A percentile compares a stretch with the other conserved stretches of the same genome.
These are phyloP conservation scores for Lichtheimia corymbifera DNA, from an alignment of 371 early-diverging fungal genomes.

Conservation along the genomic window DNA sequence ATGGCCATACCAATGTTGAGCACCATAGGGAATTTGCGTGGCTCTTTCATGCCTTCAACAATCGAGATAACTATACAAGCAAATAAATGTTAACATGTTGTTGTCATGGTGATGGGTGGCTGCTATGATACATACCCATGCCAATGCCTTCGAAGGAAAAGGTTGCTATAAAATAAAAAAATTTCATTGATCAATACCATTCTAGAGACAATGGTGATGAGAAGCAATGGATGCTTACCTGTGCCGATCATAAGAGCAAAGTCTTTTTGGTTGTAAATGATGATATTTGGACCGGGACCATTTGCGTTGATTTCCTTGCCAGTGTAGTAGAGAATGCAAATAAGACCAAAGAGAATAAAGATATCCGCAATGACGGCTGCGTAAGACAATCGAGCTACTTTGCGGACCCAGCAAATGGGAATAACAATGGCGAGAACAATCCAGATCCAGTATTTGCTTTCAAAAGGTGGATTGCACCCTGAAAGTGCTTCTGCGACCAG, in stretches of 20 bases:
- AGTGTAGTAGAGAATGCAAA: constrained; percentile 69
- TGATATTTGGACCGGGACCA: constrained; percentile 57
- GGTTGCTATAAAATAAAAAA: constrained; percentile 45
- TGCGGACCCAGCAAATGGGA: constrained; percentile 80
- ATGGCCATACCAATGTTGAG: constrained; percentile 60
- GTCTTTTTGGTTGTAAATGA: constrained; percentile 39
- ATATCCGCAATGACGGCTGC: constrained; percentile 78
- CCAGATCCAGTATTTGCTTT: constrained; percentile 64
- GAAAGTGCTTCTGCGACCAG: constrained; percentile 62
- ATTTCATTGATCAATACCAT: no score
- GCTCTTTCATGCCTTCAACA: constrained; percentile 63
- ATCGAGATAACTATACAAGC: constrained; percentile 46
- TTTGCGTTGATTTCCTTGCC: constrained; percentile 50
- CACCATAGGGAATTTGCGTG: constrained; percentile 62
- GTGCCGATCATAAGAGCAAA: constrained; percentile 83
- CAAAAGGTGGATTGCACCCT: constrained; percentile 53
- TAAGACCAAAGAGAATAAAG: constrained; percentile 76
- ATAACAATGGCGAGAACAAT: constrained; percentile 67
- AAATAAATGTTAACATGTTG: not conserved
- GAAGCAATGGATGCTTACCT: no score
- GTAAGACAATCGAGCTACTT: constrained; percentile 72
- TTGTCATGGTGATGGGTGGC: not conserved
- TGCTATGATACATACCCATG: constrained; percentile 18
- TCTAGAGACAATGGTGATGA: no score
- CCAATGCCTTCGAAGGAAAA: constrained; percentile 85